A percentile compares a stretch with the other conserved stretches of the same genome.
Evolutionary conservation across 495 filamentous ascomycete genomes (phyloP).

Genomic region (Elaphomyces granulatus): DNA sequence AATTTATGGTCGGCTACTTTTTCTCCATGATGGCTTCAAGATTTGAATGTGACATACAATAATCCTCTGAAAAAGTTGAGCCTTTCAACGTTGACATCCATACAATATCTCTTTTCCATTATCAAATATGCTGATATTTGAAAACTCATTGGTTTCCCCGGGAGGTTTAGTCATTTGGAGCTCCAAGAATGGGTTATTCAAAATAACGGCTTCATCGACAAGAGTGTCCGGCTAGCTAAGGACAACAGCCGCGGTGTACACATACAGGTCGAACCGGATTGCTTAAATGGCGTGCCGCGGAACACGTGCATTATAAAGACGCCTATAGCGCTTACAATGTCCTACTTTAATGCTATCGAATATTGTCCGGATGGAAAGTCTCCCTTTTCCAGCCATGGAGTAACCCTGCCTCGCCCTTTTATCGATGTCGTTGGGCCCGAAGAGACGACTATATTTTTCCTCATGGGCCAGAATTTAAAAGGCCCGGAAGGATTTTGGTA

Average conservation of each 20-base stretch:
- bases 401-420: constrained; percentile 22
- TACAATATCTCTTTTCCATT: too few relatives aligned
- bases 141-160: too few relatives aligned
- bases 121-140: too few relatives aligned
- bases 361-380: constrained; percentile 8
- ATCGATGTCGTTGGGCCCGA: constrained; percentile 24
- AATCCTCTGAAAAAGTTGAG: too few relatives aligned
- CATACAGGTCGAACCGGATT: constrained; percentile 25
- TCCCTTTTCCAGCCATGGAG: constrained; percentile 22
- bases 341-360: constrained; percentile 37
- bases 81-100: too few relatives aligned
- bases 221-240: constrained; percentile 25
- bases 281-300: constrained; percentile 9
- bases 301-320: constrained; percentile 30
- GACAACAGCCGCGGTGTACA: constrained; percentile 33
- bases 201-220: constrained; percentile 29
- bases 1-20: too few relatives aligned
- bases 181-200: constrained; percentile 29
- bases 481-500: constrained; percentile 41
- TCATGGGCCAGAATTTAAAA: constrained; percentile 41
- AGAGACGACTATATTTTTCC: constrained; percentile 36
- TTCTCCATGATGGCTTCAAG: too few relatives aligned
- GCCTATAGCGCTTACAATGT: constrained; percentile 34
- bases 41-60: too few relatives aligned
- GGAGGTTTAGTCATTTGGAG: constrained; percentile 14